These are phyloP conservation scores for Grosmannia penicillata DNA, from an alignment of 2,329 filamentous ascomycete genomes.

Conservation along the genomic window DNA sequence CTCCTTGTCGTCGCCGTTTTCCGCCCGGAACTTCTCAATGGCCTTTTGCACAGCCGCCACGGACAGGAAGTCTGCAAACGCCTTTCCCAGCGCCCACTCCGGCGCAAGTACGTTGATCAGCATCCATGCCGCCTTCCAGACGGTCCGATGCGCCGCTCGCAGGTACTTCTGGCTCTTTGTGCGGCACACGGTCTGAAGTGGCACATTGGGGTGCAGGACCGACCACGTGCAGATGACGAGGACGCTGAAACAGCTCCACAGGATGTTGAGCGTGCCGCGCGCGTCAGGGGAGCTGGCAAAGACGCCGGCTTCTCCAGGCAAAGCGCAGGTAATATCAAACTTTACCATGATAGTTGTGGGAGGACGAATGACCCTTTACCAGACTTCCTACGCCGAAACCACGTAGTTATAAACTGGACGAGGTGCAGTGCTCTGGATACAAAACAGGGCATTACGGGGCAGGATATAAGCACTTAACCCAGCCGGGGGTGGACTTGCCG, in stretches of 20 bases:
- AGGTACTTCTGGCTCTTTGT: neutral
- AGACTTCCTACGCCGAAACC: no score
- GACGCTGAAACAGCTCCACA: constrained; percentile 11
- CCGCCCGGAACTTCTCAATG: neutral
- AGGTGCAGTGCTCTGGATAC: no score
- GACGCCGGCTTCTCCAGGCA: neutral
- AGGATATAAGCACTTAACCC: no score
- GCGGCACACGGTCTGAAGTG: constrained; percentile 26
- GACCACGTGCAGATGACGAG: constrained; percentile 12
- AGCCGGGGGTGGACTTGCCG: no score
- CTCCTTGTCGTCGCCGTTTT: constrained; percentile 1
- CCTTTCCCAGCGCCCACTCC: constrained; percentile 7
- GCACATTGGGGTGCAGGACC: constrained; percentile 11
- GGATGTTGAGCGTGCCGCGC: constrained; percentile 11
- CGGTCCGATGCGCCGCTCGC: neutral
- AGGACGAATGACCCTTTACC: no score
- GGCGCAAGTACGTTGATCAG: constrained; percentile 8
- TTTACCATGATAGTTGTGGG: neutral
- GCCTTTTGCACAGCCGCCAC: neutral
- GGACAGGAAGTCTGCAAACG: constrained; percentile 2
- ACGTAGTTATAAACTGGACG: no score
- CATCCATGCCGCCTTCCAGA: constrained; percentile 8
- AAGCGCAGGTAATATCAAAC: neutral
- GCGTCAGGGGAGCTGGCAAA: constrained; percentile 8
- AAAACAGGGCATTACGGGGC: no score